Evolutionary conservation across 768 basidiomycete species (phyloP).

Genomic region (Boletus pseudopeckii): DNA sequence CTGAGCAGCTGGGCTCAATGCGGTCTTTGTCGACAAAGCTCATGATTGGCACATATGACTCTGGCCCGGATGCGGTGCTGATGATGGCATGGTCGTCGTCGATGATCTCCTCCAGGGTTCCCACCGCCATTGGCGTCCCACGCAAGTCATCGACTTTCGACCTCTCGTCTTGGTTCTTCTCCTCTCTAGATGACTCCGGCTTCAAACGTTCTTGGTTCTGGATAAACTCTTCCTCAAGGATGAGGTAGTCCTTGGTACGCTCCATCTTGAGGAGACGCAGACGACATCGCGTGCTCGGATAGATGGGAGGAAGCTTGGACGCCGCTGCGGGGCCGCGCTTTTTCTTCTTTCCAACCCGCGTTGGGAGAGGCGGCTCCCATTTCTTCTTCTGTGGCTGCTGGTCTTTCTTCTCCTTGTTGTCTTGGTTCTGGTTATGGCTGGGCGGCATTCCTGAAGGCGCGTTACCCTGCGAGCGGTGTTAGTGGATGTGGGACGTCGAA

Average conservation of each 20-base stretch:
- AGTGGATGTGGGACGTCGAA: not conserved
- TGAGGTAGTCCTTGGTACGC: constrained; percentile 95
- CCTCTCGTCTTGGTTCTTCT: constrained; percentile 94
- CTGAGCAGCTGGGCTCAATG: constrained; percentile 93
- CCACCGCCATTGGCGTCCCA: constrained; percentile 97
- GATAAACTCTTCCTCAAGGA: constrained; percentile 94
- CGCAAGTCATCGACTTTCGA: constrained; percentile 92
- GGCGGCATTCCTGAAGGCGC: constrained; percentile 58
- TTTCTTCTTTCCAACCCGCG: constrained; percentile 97
- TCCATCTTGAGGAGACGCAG: constrained; percentile 95
- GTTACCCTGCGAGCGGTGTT: constrained; percentile 57
- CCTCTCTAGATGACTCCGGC: constrained; percentile 83
- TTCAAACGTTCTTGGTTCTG: constrained; percentile 89
- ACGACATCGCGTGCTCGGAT: constrained; percentile 92
- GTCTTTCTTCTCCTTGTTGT: constrained; percentile 46
- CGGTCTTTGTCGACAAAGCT: constrained; percentile 98
- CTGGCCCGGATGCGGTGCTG: constrained; percentile 89
- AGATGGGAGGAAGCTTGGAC: constrained; percentile 88
- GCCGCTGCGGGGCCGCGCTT: constrained; percentile 85
- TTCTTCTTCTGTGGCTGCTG: constrained; percentile 72
- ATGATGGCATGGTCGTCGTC: constrained; percentile 99
- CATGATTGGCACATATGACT: constrained; percentile 97
- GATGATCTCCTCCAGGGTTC: constrained; percentile 95
- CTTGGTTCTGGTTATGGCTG: constrained; percentile 39
- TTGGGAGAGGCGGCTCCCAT: constrained; percentile 98